phyloP scores from a whole-genome alignment of 2,329 filamentous ascomycete genomes.

The Keithomyces neogunnii region DNA sequence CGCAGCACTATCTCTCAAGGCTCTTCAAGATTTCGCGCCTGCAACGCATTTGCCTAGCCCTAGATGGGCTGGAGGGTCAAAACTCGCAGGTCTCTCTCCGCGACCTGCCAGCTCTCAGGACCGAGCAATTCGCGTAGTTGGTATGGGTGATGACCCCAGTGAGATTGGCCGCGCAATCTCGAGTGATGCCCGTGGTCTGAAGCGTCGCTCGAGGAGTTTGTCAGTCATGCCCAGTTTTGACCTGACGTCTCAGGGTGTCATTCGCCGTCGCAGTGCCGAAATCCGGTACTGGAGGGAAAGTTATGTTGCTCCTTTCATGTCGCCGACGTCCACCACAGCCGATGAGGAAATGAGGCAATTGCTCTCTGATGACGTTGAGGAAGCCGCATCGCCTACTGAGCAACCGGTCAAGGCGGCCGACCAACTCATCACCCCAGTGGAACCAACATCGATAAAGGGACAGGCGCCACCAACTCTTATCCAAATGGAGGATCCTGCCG shows the following conservation, averaged over 20 bases:
- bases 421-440: background rate
- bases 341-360: slow-evolving; percentile 23
- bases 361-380: slow-evolving; percentile 18
- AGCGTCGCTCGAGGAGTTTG: slow-evolving; percentile 51
- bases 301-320: slow-evolving; percentile 42
- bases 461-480: background rate
- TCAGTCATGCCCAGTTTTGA: slow-evolving; percentile 41
- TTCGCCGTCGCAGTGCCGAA: slow-evolving; percentile 51
- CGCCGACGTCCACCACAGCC: slow-evolving; percentile 40
- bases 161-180: slow-evolving; percentile 56
- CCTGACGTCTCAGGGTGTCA: slow-evolving; percentile 15
- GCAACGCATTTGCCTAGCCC: slow-evolving; percentile 16
- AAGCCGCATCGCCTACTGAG: slow-evolving; percentile 7
- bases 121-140: slow-evolving; percentile 31
- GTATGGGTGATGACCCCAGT: slow-evolving; percentile 34
- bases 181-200: slow-evolving; percentile 38
- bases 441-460: background rate
- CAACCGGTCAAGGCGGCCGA: background rate
- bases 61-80: slow-evolving; percentile 24
- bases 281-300: slow-evolving; percentile 57
- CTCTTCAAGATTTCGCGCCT: background rate
- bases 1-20: slow-evolving; percentile 21
- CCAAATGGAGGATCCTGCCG: background rate
- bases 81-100: slow-evolving; percentile 48
- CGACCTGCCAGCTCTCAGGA: slow-evolving; percentile 53